phyloP scores from a whole-genome alignment of 495 filamentous ascomycete genomes.

The Penicillium argentinense region DNA sequence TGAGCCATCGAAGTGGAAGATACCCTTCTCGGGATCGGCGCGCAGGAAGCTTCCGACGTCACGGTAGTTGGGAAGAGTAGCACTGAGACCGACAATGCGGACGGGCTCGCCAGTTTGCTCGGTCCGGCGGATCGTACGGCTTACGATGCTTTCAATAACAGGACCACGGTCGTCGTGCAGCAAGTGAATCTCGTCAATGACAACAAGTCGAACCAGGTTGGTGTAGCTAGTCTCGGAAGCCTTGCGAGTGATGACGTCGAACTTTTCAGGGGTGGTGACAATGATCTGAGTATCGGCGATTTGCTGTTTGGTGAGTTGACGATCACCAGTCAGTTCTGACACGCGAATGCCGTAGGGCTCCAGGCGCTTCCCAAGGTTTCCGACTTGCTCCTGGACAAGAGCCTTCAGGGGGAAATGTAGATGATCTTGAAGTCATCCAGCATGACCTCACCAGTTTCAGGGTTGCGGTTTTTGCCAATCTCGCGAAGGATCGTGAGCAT shows the following conservation, averaged over 20 bases:
- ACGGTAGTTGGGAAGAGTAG: constrained; percentile 93
- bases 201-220: constrained; percentile 88
- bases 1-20: constrained; percentile 96
- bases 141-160: constrained; percentile 95
- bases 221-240: constrained; percentile 97
- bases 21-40: constrained; percentile 78
- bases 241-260: constrained; percentile 98
- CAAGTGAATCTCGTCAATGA: constrained; percentile 98
- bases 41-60: constrained; percentile 96
- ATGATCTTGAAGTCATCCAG: constrained; percentile 97
- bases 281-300: constrained; percentile 98
- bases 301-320: constrained; percentile 97
- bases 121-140: constrained; percentile 84
- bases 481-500: constrained; percentile 97
- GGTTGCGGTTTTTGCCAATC: constrained; percentile 92
- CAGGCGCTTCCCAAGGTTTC: constrained; percentile 90
- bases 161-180: constrained; percentile 97
- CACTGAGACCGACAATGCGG: constrained; percentile 87
- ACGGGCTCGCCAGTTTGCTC: constrained; percentile 93
- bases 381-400: constrained; percentile 93
- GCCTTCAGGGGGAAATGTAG: constrained; percentile 98
- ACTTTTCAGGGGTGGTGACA: constrained; percentile 98
- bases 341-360: constrained; percentile 91
- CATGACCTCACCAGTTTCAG: constrained; percentile 82
- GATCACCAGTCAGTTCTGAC: constrained; percentile 91